Conservation (phyloP, 148 eudicot genomes). For the Dianthus caryophyllus region DNA sequence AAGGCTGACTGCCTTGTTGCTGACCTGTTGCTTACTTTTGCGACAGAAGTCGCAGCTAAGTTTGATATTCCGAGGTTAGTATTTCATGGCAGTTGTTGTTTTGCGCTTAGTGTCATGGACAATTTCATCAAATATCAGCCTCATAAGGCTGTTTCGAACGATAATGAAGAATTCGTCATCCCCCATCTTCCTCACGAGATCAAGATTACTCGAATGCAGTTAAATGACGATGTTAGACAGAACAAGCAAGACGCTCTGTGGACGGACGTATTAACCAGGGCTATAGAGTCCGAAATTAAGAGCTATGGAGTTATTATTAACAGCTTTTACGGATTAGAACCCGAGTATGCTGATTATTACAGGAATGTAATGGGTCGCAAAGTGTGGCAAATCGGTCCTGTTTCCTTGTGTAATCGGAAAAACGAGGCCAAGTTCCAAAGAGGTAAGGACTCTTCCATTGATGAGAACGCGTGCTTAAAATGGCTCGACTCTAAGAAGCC, state of each 20-base stretch:
- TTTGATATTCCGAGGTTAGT: constrained; percentile 33
- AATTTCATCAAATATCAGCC: constrained; percentile 21
- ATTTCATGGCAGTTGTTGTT: constrained; percentile 26
- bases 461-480: constrained; percentile 22
- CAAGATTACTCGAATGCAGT: constrained; percentile 15
- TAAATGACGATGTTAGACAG: constrained; percentile 6
- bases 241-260: neutral
- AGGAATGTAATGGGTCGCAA: constrained; percentile 20
- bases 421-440: constrained; percentile 20
- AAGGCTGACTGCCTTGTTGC: constrained; percentile 38
- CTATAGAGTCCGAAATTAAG: constrained; percentile 22
- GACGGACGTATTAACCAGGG: neutral
- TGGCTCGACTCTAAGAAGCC: constrained; percentile 31
- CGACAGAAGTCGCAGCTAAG: constrained; percentile 31
- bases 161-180: constrained; percentile 27
- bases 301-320: constrained; percentile 35
- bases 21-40: constrained; percentile 30
- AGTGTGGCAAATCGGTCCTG: constrained; percentile 39
- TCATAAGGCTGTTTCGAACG: constrained; percentile 11
- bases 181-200: constrained; percentile 35
- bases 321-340: constrained; percentile 33
- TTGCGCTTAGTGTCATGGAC: constrained; percentile 17
- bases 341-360: constrained; percentile 23
- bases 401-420: constrained; percentile 29
- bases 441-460: constrained; percentile 25